These are phyloP conservation scores for Cladosporium sp. DNA, from an alignment of 2,329 filamentous ascomycete genomes.

Conservation along the genomic window DNA sequence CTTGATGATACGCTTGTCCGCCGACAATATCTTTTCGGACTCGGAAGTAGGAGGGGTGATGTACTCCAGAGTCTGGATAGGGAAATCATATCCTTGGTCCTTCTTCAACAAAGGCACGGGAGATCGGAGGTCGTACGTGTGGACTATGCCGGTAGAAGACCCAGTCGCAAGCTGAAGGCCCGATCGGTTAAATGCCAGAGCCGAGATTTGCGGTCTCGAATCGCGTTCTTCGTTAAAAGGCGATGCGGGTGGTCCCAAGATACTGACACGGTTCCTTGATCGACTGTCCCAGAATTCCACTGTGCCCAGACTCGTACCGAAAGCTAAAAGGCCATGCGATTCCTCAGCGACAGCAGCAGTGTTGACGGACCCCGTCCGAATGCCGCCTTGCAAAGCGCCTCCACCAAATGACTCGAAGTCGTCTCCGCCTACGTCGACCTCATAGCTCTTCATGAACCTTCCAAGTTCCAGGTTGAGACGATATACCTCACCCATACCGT, in stretches of 20 bases:
- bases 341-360: constrained; percentile 79
- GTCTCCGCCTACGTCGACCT: constrained; percentile 83
- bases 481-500: constrained; percentile 88
- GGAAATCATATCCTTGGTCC: constrained; percentile 91
- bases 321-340: constrained; percentile 84
- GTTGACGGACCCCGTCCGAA: constrained; percentile 81
- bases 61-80: constrained; percentile 77
- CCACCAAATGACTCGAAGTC: constrained; percentile 62
- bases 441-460: constrained; percentile 89
- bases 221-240: constrained; percentile 23
- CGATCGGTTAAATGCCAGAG: constrained; percentile 77
- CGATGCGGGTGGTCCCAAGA: constrained; percentile 45
- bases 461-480: constrained; percentile 86
- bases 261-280: constrained; percentile 73
- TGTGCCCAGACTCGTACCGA: constrained; percentile 90
- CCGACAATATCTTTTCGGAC: constrained; percentile 72
- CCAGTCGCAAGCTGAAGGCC: constrained; percentile 83
- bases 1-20: constrained; percentile 95
- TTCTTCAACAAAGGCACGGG: constrained; percentile 82
- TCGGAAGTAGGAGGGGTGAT: constrained; percentile 62
- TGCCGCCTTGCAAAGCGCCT: constrained; percentile 77
- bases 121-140: constrained; percentile 87
- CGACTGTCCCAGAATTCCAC: constrained; percentile 96
- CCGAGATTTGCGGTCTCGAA: constrained; percentile 64
- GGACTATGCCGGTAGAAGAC: constrained; percentile 79